phyloP scores from a whole-genome alignment of 2,329 filamentous ascomycete species.

The Chrysosporium queenslandicum region DNA sequence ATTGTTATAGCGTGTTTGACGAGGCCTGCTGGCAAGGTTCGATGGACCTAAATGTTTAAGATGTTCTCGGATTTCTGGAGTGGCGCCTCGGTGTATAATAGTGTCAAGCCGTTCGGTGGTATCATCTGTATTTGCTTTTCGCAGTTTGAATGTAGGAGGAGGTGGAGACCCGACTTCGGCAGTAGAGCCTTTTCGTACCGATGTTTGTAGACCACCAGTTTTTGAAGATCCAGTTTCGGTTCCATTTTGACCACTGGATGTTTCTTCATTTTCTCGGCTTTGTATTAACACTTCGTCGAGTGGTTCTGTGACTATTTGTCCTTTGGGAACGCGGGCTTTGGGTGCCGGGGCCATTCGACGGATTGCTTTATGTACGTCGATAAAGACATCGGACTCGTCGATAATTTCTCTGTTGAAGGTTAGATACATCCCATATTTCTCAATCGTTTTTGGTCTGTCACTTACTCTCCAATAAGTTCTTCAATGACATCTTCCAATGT shows the following conservation, averaged over 20 bases:
- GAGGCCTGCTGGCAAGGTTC: slow-evolving; percentile 51
- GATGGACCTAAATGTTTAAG: slow-evolving; percentile 55
- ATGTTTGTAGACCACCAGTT: slow-evolving; percentile 19
- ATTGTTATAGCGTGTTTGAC: slow-evolving; percentile 50
- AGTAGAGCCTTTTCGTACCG: slow-evolving; percentile 27
- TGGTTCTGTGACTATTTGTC: slow-evolving; percentile 43
- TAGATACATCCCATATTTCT: slow-evolving; percentile 10
- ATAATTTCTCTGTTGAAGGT: slow-evolving; percentile 71
- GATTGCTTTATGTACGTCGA: slow-evolving; percentile 97
- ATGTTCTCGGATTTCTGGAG: slow-evolving; percentile 49
- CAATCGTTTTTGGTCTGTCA: slow-evolving; percentile 21
- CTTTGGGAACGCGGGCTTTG: slow-evolving; percentile 57
- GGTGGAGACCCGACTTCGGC: slow-evolving; percentile 26
- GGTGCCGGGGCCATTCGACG: slow-evolving; percentile 78
- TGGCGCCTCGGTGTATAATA: slow-evolving; percentile 41
- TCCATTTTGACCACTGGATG: neutral
- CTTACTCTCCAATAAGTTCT: slow-evolving; percentile 92
- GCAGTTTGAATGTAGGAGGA: slow-evolving; percentile 32
- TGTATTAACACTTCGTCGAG: neutral
- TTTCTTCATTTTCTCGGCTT: neutral
- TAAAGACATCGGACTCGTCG: slow-evolving; percentile 95
- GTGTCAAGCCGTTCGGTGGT: slow-evolving; percentile 22
- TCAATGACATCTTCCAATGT: slow-evolving; percentile 98
- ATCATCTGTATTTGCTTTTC: slow-evolving; percentile 27
- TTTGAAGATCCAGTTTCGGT: slow-evolving; percentile 16